Base-by-base conservation (phyloP, 306 rosid genomes). In the Phaseolus lunatus region DNA sequence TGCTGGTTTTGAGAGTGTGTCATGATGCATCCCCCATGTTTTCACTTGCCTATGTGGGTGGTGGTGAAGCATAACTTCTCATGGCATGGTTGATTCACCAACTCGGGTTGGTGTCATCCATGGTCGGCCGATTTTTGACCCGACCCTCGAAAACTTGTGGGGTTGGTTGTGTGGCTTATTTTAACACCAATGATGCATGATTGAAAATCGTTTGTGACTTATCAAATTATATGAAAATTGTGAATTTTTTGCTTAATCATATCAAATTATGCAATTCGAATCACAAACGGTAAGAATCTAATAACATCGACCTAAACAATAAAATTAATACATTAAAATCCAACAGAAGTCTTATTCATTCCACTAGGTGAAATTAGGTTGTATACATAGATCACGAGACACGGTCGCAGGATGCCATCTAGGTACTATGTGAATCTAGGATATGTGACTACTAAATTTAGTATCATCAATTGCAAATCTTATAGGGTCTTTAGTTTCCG, bases 371-470 rank as follows among this genome's bases (percentile, higher is more conserved):
- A 52, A 23, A 5, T 52, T 1, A 52, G 58, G 26, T 52, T 9
- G 9, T 14, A 19, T 52, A 19, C 12, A 9, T 52, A 22, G 12
- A 52, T 52, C 14, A 52, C 18, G 12, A 19, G 58, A 18, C 26
- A 2, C 57, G 10, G 44, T 9, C 44, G 10, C 48, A 43, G 15
- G 16, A 43, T 31, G 12, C 53, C 39, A 64, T 6, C 33, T 35
- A 66, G 24, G 20, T 53, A 44, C 75, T 12, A 4, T 43, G 54
- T 54, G 74, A 70, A 71, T 52, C 44, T 39, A 57, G 58, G 52
- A 18, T 61, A 72, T 31, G 4, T 5, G 67, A 49, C 35, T 11
- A 26, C 27, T 35, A 4, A 69, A 35, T 11, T n/a, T 31, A 48
- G 23, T 33, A 44, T 59, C 37, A 35, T 33, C 52, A 53, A 45